Base-by-base conservation (phyloP, 169 alveolate genomes). In the Eimeria tenella region DNA sequence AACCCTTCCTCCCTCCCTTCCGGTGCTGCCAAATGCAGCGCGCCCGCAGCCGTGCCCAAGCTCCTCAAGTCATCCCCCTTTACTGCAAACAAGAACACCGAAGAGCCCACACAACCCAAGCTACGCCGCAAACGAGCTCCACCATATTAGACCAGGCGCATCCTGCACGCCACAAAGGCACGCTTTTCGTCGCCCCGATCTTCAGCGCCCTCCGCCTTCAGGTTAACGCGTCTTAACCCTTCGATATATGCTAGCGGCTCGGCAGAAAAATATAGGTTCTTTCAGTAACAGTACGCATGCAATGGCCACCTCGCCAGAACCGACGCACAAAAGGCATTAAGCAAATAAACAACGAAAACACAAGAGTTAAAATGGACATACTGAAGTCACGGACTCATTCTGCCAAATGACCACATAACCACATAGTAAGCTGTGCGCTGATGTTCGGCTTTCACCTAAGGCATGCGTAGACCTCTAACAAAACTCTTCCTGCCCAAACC, bases 11-110 rank as follows among this genome's bases (percentile, higher is more conserved):
- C 92, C 92, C 92, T 77, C 92, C 92, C 92, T 84, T 84, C 92
- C 62, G 92, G 92, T 84, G 92, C 92, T 84, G 92, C 92, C 65
- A 84, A 60, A 58, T 84, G 92, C 92, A 84, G 92, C 56, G 92
- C 79, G 81, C 92, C 92, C 81, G 92, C 92, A 62, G 92, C 92
- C 81, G 92, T 84, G 81, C 92, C 56, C 81, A 84, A 50, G 82
- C 81, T 84, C 63, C 65, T 84, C 81, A 84, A 63, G 25, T 84
- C 92, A 63, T 84, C 81, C 92, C 92, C 92, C 60, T 84, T 84
- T 31, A 84, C 92, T 84, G 92, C 92, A 84, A 84, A 84, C 92
- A 84, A 62, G 81, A 84, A 63, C 92, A 84, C 53, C 92, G 82
- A 84, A 84, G 55, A n/a, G 63, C 81, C 81, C 92, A 84, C 63